Evolutionary conservation across 495 filamentous ascomycete species (phyloP).

Genomic region (Hyaloscypha finlandica): DNA sequence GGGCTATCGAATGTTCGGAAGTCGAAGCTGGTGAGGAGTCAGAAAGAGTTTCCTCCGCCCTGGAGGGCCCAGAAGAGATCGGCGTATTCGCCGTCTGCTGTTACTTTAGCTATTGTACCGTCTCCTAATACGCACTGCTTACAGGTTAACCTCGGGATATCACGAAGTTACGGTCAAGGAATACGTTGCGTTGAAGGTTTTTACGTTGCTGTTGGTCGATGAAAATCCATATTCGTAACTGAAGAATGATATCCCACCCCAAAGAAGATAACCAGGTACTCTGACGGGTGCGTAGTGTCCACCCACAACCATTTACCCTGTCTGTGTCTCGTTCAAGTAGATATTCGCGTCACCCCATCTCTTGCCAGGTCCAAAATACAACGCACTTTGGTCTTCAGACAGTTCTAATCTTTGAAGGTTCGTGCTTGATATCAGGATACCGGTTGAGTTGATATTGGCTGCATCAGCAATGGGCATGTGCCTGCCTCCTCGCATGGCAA

Average conservation of each 20-base stretch:
- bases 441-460: conserved; percentile 34
- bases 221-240: conserved; percentile 37
- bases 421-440: conserved; percentile 37
- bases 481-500: conserved; percentile 24
- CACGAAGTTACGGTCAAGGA: background rate
- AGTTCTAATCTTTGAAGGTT: conserved; percentile 6
- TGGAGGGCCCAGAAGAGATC: conserved; percentile 46
- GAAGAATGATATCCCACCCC: conserved; percentile 32
- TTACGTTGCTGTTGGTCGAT: conserved; percentile 10
- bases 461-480: conserved; percentile 30
- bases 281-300: conserved; percentile 1
- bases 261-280: conserved; percentile 18
- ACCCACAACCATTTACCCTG: conserved; percentile 17
- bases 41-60: conserved; percentile 45
- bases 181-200: conserved; percentile 1
- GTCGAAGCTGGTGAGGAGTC: conserved; percentile 15
- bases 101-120: conserved; percentile 36
- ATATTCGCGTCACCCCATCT: conserved; percentile 18
- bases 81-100: conserved; percentile 33
- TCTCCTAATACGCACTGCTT: conserved; percentile 36
- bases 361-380: conserved; percentile 11
- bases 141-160: conserved; percentile 3
- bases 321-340: background rate
- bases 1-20: conserved; percentile 17
- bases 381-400: conserved; percentile 1